Evolutionary conservation across 2,329 filamentous ascomycete species (phyloP), one percentile per base, ranked within the genome.

Genomic region (Chalaropsis ovoidea): DNA sequence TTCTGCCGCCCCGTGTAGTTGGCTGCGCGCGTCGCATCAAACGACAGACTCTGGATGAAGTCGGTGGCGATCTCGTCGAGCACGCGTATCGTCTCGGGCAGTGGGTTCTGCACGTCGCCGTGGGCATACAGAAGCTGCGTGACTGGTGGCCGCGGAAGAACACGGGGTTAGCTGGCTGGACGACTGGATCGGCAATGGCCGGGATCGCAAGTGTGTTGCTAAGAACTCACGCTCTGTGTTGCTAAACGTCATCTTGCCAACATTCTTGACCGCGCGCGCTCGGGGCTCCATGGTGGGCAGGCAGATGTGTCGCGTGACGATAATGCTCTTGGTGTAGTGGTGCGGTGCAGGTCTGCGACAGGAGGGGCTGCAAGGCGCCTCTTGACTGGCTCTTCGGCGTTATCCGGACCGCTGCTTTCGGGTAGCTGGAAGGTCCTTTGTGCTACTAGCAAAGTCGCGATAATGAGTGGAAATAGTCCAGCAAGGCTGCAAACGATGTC

Each of bases 21-120:
- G 0, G 94, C 94, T 64, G 87, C 86, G 56, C 89, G 85, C 3
- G 91, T 90, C 3, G 94, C 93, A 73, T 90, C 87, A 78, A 95
- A 94, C 76, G 89, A 93, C 65, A 94, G 86, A 74, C 94, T 90
- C 74, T 95, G 90, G 74, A 97, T 90, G 79, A 95, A 96, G 78
- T 97, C 94, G 69, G 92, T 96, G 68, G 96, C 85, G 71, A 97
- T 93, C 77, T 96, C 92, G 79, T 97, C 94, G 62, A 97, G 86
- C 63, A 93, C 84, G 68, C 88, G 86, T 68, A 96, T 82, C 10
- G 92, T 96, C 73, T 91, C 85, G 19, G 89, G 86, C 31, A 97
- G 86, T 0, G 91, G 89, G 65, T 87, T 81, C 67, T 82, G 80
- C 66, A 87, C 84, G 76, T 95, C 90, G 74, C 90, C 91, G 73